These are phyloP conservation scores for Lagerstroemia speciosa DNA, from an alignment of 345 rosid species.

Conservation along the genomic window DNA sequence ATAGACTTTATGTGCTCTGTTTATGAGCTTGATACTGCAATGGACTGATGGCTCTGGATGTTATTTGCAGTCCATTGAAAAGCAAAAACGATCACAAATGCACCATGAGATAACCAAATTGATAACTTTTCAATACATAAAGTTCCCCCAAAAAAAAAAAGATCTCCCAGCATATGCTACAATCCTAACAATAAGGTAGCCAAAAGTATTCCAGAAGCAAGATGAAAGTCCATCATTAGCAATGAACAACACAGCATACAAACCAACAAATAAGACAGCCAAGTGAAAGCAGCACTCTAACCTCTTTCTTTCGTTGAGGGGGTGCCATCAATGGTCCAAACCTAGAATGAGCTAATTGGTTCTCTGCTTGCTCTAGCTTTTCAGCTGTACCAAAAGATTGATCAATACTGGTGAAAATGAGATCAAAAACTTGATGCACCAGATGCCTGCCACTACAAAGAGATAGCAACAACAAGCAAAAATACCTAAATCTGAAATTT, in stretches of 20 bases:
- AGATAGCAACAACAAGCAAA: constrained; percentile 3
- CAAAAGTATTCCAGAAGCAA: too few relatives aligned
- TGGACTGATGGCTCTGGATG: too few relatives aligned
- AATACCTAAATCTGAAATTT: constrained; percentile 93
- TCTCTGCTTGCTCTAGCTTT: constrained; percentile 97
- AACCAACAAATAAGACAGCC: neutral
- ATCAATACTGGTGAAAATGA: neutral
- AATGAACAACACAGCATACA: neutral
- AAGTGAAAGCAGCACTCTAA: constrained; percentile 11
- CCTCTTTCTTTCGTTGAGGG: constrained; percentile 84
- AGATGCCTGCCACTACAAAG: neutral
- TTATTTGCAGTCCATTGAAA: too few relatives aligned
- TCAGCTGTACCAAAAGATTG: constrained; percentile 53
- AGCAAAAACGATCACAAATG: neutral
- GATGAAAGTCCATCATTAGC: too few relatives aligned
- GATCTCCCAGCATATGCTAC: neutral
- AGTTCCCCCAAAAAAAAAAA: neutral
- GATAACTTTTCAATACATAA: neutral
- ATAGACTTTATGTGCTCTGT: neutral
- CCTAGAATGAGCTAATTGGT: constrained; percentile 77
- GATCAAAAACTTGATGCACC: neutral
- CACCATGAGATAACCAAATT: too few relatives aligned
- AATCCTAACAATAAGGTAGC: neutral
- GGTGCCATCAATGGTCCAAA: constrained; percentile 62
- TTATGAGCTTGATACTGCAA: neutral